phyloP scores from a whole-genome alignment of 1,284 basidiomycete genomes.

The Pisolithus thermaeus region DNA sequence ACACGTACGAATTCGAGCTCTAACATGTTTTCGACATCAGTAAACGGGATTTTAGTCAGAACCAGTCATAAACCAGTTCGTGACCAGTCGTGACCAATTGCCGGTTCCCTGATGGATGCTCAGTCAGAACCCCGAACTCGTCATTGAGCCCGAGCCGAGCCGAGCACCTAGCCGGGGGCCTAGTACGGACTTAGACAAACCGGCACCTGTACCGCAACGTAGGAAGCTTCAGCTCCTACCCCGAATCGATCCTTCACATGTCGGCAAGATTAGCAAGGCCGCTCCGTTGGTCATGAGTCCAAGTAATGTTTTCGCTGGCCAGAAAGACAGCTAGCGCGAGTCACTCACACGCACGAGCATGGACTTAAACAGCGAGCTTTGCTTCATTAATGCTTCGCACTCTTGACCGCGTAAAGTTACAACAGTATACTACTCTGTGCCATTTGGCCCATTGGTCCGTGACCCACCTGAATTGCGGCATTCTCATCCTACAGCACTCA shows the following conservation, averaged over 20 bases:
- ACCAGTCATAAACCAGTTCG: no score
- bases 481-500: no score
- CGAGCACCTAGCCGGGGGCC: conserved; percentile 44
- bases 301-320: conserved; percentile 63
- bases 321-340: conserved; percentile 62
- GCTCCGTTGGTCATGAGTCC: conserved; percentile 68
- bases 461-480: no score
- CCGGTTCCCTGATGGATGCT: no score
- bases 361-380: not conserved
- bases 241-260: conserved; percentile 69
- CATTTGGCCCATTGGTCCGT: no score
- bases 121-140: conserved; percentile 18
- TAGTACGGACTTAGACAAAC: conserved; percentile 36
- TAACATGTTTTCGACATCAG: no score
- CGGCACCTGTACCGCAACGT: conserved; percentile 47
- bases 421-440: no score
- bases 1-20: not conserved
- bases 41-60: no score
- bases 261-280: conserved; percentile 78
- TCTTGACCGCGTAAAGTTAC: no score
- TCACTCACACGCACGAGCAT: conserved; percentile 33
- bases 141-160: conserved; percentile 48
- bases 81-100: no score
- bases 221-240: conserved; percentile 60
- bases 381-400: no score